Evolutionary conservation across 305 asterid genomes (phyloP).

Genomic region (Fraxinus platypoda): DNA sequence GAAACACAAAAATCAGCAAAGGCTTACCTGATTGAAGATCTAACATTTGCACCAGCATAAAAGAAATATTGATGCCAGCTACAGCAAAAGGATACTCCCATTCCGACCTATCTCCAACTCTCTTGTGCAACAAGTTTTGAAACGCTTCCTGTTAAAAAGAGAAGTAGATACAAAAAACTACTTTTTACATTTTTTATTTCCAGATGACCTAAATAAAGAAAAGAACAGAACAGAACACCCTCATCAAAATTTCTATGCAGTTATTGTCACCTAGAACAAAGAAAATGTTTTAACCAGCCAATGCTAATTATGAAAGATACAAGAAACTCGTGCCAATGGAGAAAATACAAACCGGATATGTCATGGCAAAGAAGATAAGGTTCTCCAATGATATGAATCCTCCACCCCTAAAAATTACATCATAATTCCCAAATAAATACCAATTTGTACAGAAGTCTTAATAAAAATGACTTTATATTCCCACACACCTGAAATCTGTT

Average conservation of each 20-base stretch:
- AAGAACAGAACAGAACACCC: background rate
- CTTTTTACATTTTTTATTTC: background rate
- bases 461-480: background rate
- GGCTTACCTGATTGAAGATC: slow-evolving; percentile 77
- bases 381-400: slow-evolving; percentile 76
- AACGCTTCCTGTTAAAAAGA: slow-evolving; percentile 58
- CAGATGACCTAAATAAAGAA: background rate
- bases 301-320: background rate
- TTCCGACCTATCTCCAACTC: slow-evolving; percentile 80
- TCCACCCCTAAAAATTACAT: slow-evolving; percentile 69
- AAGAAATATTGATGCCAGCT: slow-evolving; percentile 93
- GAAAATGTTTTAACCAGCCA: background rate
- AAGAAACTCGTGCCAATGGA: background rate
- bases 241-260: background rate
- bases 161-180: background rate
- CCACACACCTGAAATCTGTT: slow-evolving; percentile 84
- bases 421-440: slow-evolving; percentile 20
- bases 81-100: slow-evolving; percentile 99
- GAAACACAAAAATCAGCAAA: background rate
- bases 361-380: slow-evolving; percentile 49
- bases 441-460: slow-evolving; percentile 7
- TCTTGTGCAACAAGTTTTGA: slow-evolving; percentile 70
- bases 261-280: background rate
- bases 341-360: slow-evolving; percentile 42
- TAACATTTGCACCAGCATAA: slow-evolving; percentile 90